Evolutionary conservation across 2,329 filamentous ascomycete species (phyloP), one percentile per base, ranked within the genome.

Genomic region (Capronia americana): DNA sequence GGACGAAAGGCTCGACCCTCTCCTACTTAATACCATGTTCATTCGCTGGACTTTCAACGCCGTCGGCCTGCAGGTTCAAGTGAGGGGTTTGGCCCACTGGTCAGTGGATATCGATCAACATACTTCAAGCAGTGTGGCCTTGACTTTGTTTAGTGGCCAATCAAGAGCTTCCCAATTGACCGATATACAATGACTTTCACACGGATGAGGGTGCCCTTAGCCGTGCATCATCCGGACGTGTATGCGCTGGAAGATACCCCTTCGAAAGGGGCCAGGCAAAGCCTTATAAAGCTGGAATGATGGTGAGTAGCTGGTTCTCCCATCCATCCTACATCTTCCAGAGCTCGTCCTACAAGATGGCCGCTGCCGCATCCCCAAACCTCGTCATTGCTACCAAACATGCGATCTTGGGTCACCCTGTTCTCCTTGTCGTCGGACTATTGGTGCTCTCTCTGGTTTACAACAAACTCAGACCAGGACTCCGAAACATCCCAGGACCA

Each of bases 401-500:
- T 20, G 24, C 28, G 8, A 30, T 48, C 20, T 26, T 12, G 26
- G 20, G n/a, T 23, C 44, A 50, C 41, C 57, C 57, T 3, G 17
- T 58, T n/a, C 23, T 58, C 26, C 11, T 48, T 32, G 24, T 58
- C 41, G 38, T 50, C 11, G 57, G 57, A 12, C 26, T 58, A 26
- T 50, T 48, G 24, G 57, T 48, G 24, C 26, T 58, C 24, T 58
- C 41, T 6, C 41, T 58, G 57, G 26, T 32, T 17, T 58, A 58
- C 41, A 58, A 50, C 57, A 58, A 26, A 24, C 23, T 58, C 30
- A 58, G 41, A 48, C 41, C 57, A 20, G 57, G 57, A 30, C 57
- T 58, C 57, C 50, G 57, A 26, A 44, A 20, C 51, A 69, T 71
- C 30, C 91, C 92, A 0, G 92, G 91, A 0, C 91, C 89, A 0